These are phyloP conservation scores for Coleophoma crateriformis DNA, from an alignment of 2,329 filamentous ascomycete genomes.

Conservation along the genomic window DNA sequence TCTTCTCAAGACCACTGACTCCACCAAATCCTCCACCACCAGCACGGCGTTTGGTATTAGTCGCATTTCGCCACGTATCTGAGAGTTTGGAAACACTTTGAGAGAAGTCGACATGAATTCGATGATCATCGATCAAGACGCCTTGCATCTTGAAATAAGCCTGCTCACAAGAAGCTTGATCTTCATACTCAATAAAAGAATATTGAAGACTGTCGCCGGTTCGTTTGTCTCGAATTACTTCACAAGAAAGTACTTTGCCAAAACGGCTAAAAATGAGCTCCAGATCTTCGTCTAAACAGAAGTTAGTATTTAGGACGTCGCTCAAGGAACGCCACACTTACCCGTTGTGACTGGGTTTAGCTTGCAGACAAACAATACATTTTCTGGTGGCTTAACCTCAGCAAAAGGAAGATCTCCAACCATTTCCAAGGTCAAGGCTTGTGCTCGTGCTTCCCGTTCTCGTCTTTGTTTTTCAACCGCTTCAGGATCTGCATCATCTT, in stretches of 20 bases:
- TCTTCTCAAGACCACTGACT: slow-evolving; percentile 81
- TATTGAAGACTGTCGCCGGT: slow-evolving; percentile 96
- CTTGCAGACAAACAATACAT: slow-evolving; percentile 97
- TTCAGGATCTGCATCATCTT: slow-evolving; percentile 72
- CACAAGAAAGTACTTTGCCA: slow-evolving; percentile 89
- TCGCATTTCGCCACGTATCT: slow-evolving; percentile 80
- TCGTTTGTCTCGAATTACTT: slow-evolving; percentile 90
- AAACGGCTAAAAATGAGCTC: slow-evolving; percentile 97
- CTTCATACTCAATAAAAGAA: slow-evolving; percentile 94
- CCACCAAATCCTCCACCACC: slow-evolving; percentile 81
- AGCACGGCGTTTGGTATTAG: slow-evolving; percentile 70
- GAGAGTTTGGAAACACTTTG: slow-evolving; percentile 88
- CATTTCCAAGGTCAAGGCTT: slow-evolving; percentile 94
- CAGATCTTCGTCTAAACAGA: slow-evolving; percentile 69
- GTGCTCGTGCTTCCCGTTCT: slow-evolving; percentile 86
- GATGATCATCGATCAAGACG: slow-evolving; percentile 91
- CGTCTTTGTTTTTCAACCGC: slow-evolving; percentile 71
- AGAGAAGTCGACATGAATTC: slow-evolving; percentile 98
- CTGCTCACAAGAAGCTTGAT: slow-evolving; percentile 86
- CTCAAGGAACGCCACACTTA: slow-evolving; percentile 18
- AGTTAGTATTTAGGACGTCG: slow-evolving; percentile 5
- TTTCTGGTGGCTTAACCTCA: slow-evolving; percentile 95
- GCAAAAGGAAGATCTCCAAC: slow-evolving; percentile 96
- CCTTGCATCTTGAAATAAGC: slow-evolving; percentile 99
- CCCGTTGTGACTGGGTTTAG: slow-evolving; percentile 88